Evolutionary conservation across 73 alveolate species (phyloP), one percentile per base, ranked within the genome.

Genomic region (Paramecium tetraurelia): DNA sequence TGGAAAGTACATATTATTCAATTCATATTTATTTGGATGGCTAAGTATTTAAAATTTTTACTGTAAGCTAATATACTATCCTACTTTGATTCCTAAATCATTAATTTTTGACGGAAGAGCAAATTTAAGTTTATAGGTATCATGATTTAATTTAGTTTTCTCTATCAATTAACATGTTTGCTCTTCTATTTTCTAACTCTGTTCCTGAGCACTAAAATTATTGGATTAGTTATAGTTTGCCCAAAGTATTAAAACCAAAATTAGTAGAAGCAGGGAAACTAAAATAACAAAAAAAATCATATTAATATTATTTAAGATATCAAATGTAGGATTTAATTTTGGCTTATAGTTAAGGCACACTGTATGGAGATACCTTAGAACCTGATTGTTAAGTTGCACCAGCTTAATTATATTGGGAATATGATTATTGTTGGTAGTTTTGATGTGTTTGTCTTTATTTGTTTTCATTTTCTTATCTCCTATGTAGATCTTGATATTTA

Each of bases 61-160:
- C 58, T 4, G n/a, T 44, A 44, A 44, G 2, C 0, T 44, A 44
- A 44, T 44, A 44, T 44, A n/a, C n/a, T 44, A 44, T 44, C 53
- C 58, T 14, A 44, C 58, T 44, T 59, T 43, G 18, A 63, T 80
- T 22, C 89, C 93, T 1, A 68, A 20, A 9, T 29, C 44, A 41
- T 87, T 70, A 9, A 35, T 58, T 87, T 36, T 59, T 6, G 50
- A 31, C n/a, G 93, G 94, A 29, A 86, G 50, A 44, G 59, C 85
- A 86, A 86, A 86, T 46, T 59, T 83, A 43, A 88, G 71, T n/a
- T 22, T 43, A 50, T 36, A 88, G 58, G 94, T 88, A 58, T 88
- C 94, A 70, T 88, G 94, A 43, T 58, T 68, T n/a, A 87, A 44
- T 40, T 41, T 88, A 50, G 63, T 44, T 70, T 83, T 88, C 50